Evolutionary conservation across 2,329 filamentous ascomycete genomes (phyloP).

Genomic region (Akanthomyces muscarius): DNA sequence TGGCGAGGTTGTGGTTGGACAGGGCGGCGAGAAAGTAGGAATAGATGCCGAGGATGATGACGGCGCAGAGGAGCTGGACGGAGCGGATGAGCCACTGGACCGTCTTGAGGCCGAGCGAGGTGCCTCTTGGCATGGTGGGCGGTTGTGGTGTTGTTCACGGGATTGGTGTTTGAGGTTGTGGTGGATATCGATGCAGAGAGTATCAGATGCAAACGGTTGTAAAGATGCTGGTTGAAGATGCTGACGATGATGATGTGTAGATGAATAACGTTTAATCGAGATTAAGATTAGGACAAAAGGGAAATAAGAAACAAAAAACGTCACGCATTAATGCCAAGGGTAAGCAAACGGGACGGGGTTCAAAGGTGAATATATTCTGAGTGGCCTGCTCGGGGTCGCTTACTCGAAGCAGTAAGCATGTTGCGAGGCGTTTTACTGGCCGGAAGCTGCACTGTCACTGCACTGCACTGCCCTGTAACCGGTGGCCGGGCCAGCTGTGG

Average conservation of each 20-base stretch:
- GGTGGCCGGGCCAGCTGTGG: background rate
- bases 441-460: background rate
- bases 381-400: background rate
- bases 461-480: background rate
- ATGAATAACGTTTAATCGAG: background rate
- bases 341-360: conserved; percentile 2
- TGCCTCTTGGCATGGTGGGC: conserved; percentile 6
- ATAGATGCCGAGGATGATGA: conserved; percentile 72
- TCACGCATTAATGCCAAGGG: background rate
- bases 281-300: background rate
- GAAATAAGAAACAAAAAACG: background rate
- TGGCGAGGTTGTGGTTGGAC: conserved; percentile 57
- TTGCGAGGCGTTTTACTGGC: conserved; percentile 4
- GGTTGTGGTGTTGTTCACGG: background rate
- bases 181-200: background rate
- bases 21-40: conserved; percentile 80
- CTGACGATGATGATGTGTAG: background rate
- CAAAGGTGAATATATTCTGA: background rate
- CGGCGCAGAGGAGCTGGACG: conserved; percentile 68
- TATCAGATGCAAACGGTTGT: background rate
- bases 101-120: conserved; percentile 57
- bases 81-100: conserved; percentile 67
- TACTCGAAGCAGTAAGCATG: conserved; percentile 13
- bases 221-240: background rate
- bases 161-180: background rate